Base-by-base conservation (phyloP, 768 basidiomycete species). In the Paxillus involutus region DNA sequence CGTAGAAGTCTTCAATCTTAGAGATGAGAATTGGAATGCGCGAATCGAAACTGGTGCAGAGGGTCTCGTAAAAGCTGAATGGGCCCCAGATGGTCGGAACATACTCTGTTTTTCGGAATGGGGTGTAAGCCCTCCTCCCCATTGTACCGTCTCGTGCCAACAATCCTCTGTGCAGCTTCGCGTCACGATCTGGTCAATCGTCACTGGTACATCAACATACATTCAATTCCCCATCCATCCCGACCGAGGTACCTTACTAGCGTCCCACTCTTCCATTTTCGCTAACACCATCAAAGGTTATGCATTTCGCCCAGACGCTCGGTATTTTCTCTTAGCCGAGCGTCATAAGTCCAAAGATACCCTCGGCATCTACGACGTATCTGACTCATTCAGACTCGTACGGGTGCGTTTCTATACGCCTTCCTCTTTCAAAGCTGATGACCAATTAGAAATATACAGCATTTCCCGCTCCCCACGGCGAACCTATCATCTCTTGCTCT, bases 31-130 rank as follows among this genome's bases (percentile, higher is more conserved):
- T 7, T 91, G 92, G 88, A 79, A 73, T 46, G 87, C 89, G 4
- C 80, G 82, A 36, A 87, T 94, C 56, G 88, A 93, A 59, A 79
- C 87, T 7, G 91, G 90, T 26, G 79, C 85, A 24, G 94, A 96
- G 75, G 85, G 94, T 11, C 81, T 97, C 46, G 80, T 85, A 17
- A 91, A 84, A 64, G 91, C 88, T 16, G 91, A 95, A 64, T 98
- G 94, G 94, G 89, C 89, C 0, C 90, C 88, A 3, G 89, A 89
- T 64, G 92, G 92, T 14, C 79, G 89, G 36, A 84, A 83, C 14
- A 76, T 97, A 5, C 72, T 97, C 30, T 95, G 91, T 63, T 98
- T 94, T 71, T 94, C 92, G 4, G 90, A 94, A 61, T 91, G 91
- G 88, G 91, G 89, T 62, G 94, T 95, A 74, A 76, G 94, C 82